Evolutionary conservation across 2,329 filamentous ascomycete genomes (phyloP), one percentile per base, ranked within the genome.

Genomic region (Teratosphaeria destructans): DNA sequence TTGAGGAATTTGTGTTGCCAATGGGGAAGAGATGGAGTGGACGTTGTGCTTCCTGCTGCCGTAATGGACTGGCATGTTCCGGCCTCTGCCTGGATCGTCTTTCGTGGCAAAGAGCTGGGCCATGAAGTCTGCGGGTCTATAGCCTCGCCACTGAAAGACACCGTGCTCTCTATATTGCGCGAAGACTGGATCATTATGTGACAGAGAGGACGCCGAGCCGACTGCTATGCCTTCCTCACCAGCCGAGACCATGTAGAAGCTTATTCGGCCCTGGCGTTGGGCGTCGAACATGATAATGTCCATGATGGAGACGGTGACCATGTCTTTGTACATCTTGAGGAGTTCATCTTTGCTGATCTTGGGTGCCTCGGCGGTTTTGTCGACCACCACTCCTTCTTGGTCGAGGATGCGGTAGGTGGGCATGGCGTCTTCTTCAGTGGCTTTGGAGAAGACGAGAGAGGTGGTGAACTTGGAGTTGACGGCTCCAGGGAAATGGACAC

Each of bases 21-120:
- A 76, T 0, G 92, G 86, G 0, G 89, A 95, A 39, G 89, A 89
- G 56, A 96, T 89, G 5, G 91, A 92, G 73, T 95, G 89, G 69
- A 96, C 91, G 67, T 96, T 90, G 60, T 95, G 79, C 64, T 89
- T 85, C 60, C 81, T 84, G 73, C 88, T 91, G 54, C 92, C 92
- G 70, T 97, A 99, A 75, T 99, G 94, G 14, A 97, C 89, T 0
- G 94, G 94, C 94, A 99, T 99, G 69, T 96, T 97, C 63, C 93
- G 85, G 1, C 92, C 94, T 61, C 81, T 82, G 1, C 93, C 92
- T 0, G 80, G 74, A 67, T 99, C 94, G 63, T 90, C 83, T 58
- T 79, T 82, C 71, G 96, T 97, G 23, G 92, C 85, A 76, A 97
- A 96, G 8, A 99, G 77, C 73, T 99, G 94, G 67, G 85, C 88